Evolutionary conservation across 1,284 basidiomycete species (phyloP), one percentile per base, ranked within the genome.

Genomic region (Trichosporon ovoides): DNA sequence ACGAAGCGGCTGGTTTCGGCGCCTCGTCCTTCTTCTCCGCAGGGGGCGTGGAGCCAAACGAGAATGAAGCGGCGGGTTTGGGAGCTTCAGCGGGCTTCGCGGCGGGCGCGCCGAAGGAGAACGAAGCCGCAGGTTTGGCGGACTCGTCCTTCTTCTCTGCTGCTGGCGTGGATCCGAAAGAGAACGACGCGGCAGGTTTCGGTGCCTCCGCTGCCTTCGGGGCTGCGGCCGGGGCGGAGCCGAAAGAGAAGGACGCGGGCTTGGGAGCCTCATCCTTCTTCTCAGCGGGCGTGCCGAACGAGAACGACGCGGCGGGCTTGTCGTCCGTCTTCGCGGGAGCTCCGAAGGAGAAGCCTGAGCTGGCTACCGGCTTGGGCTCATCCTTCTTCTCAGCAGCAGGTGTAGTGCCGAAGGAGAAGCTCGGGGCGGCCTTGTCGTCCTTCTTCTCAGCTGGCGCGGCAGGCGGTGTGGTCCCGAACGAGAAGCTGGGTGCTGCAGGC

Each of bases 191-290:
- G 3, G 36, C 33, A 14, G 38, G 20, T 5, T n/a, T 36, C 13
- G 49, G 49, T 16, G 49, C 38, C 31, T 38, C 40, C 37, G 51
- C 33, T 31, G 18, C 19, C 19, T 35, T 20, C 22, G n/a, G n/a
- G n/a, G n/a, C n/a, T n/a, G n/a, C n/a, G n/a, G 12, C 43, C 20
- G 19, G 20, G 19, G 46, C 10, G 22, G 49, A 11, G 3, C 48
- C 36, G 35, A 53, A 58, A 1, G 52, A 58, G 28, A 58, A 53
- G 10, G 48, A 33, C 9, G 16, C 40, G 6, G 43, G 13, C 37
- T 49, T 50, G 22, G 37, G 36, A 11, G 52, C 37, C 18, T 38
- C 40, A 46, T 31, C 38, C 53, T 54, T 55, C 38, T 55, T 24
- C 43, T 49, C 18, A 6, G 46, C 35, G 7, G 51, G 19, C 10